Percentiles rank a stretch among this genome's conserved stretches.
Conservation (phyloP, 768 basidiomycete genomes). For the Leccinum broughii region DNA sequence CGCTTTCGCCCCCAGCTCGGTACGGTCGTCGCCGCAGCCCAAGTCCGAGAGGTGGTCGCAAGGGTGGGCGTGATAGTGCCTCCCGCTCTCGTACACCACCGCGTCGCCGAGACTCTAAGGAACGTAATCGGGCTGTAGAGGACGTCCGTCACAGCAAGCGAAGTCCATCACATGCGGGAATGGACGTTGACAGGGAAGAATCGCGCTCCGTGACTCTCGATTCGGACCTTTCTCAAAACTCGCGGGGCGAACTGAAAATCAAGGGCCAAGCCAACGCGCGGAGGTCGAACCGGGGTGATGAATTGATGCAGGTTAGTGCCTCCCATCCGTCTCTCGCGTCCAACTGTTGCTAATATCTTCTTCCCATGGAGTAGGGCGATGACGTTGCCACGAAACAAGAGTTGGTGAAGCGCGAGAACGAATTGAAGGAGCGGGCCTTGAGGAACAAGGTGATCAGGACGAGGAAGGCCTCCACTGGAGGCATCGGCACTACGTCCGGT, state of each 20-base stretch:
- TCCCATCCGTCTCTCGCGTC: constrained; percentile 6
- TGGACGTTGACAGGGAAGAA: constrained; percentile 28
- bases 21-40: constrained; percentile 48
- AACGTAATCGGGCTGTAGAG: constrained; percentile 20
- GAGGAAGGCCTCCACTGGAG: constrained; percentile 47
- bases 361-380: constrained; percentile 23
- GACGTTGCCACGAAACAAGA: constrained; percentile 38
- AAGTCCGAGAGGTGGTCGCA: constrained; percentile 35
- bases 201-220: constrained; percentile 27
- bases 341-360: constrained; percentile 7
- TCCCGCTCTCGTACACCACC: constrained; percentile 41
- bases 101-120: constrained; percentile 33
- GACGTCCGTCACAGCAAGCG: constrained; percentile 27
- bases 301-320: constrained; percentile 29
- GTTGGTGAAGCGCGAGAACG: constrained; percentile 70
- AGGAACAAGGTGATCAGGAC: constrained; percentile 81
- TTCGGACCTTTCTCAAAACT: constrained; percentile 32
- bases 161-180: constrained; percentile 25
- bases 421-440: constrained; percentile 77
- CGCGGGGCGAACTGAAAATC: constrained; percentile 63
- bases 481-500: constrained; percentile 19
- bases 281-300: constrained; percentile 56
- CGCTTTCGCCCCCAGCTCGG: constrained; percentile 33
- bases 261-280: constrained; percentile 66
- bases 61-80: constrained; percentile 26